Conservation (phyloP, 148 eudicot genomes). For the Selenicereus undatus region DNA sequence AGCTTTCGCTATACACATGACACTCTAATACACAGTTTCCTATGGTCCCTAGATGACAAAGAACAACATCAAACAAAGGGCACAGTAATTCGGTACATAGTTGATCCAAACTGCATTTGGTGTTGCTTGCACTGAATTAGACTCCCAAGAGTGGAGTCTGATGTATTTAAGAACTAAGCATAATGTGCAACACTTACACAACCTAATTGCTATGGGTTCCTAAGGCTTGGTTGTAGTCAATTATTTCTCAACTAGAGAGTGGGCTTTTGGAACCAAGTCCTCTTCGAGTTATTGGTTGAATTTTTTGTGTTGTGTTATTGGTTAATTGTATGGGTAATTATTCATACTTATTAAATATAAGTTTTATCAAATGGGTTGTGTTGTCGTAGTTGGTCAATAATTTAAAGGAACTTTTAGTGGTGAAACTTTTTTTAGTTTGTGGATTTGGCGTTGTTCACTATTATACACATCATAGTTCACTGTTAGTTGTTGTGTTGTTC, state of each 20-base stretch:
- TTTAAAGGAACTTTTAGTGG: too few relatives aligned
- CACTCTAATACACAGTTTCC: background rate
- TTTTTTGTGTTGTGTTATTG: too few relatives aligned
- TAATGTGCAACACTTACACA: background rate
- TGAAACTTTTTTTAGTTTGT: too few relatives aligned
- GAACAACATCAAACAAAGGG: background rate
- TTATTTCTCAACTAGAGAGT: background rate
- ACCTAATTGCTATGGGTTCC: background rate
- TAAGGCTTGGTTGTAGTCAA: background rate
- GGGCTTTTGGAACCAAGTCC: background rate
- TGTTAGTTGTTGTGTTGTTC: too few relatives aligned
- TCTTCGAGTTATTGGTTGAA: too few relatives aligned
- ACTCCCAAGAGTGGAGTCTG: background rate
- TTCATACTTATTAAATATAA: too few relatives aligned
- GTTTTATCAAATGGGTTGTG: too few relatives aligned
- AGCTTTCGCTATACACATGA: background rate
- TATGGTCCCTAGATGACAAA: background rate
- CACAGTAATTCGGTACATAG: background rate
- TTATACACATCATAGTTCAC: too few relatives aligned
- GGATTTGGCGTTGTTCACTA: too few relatives aligned
- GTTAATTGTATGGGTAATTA: too few relatives aligned
- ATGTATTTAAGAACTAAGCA: background rate
- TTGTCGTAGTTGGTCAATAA: too few relatives aligned
- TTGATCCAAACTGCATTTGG: background rate
- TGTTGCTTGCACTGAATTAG: background rate